Evolutionary conservation across 2,329 filamentous ascomycete genomes (phyloP), one percentile per base, ranked within the genome.

Genomic region (Macrophomina tecta): DNA sequence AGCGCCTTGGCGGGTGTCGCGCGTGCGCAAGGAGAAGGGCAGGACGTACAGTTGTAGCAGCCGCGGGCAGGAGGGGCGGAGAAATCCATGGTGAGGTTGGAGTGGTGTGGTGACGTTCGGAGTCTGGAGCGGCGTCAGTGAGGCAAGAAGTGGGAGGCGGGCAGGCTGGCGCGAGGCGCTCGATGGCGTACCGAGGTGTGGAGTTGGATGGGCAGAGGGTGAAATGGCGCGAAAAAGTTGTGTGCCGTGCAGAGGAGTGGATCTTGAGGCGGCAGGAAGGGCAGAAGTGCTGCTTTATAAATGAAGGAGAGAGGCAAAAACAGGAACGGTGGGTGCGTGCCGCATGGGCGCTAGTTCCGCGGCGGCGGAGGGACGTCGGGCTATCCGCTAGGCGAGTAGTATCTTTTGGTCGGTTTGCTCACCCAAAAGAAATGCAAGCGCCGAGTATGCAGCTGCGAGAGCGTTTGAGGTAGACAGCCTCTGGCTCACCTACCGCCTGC

Each of bases 1-100:
- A 55, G 32, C 42, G 53, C 53, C 46, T 14, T 12, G 18, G 16
- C 23, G 12, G 55, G 55, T 14, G 18, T 36, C 53, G 55, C 48
- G 28, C 40, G 18, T 38, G 45, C 48, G 42, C 16, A 38, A 63
- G 66, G 46, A 53, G 67, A 66, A 61, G 64, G 55, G 49, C 18
- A 58, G 40, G 55, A 77, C 77, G 72, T 75, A 79, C 77, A 79
- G 75, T 79, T 79, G 77, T 79, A 79, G 75, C 77, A 79, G 71
- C 77, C 77, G 69, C 77, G 77, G 72, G 76, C 76, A 68, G 73
- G 74, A 67, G 72, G 72, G 71, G 76, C 76, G 49, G 67, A 46
- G 70, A 76, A 79, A 67, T 78, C 76, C 77, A 79, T 79, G 69
- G 48, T 72, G 68, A 42, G 51, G 53, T 40, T 45, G 55, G 40